A percentile compares a stretch with the other conserved stretches of the same genome.
Conservation (phyloP, 805 yeast genomes). For the Teunomyces kruisii region DNA sequence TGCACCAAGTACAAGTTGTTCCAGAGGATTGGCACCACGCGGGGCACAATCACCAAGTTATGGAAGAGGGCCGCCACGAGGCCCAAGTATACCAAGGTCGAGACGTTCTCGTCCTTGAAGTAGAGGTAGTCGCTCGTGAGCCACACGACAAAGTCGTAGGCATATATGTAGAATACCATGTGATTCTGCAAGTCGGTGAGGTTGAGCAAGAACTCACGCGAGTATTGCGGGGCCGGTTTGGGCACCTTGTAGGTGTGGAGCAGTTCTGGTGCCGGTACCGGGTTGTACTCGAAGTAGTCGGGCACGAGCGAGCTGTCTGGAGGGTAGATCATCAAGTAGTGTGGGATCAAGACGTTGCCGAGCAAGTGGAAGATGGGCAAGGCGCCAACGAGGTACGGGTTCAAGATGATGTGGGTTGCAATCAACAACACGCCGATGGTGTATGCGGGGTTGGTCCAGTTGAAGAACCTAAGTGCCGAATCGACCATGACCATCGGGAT, state of each 20-base stretch:
- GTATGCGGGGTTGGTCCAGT: conserved; percentile 63
- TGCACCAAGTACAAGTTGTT: conserved; percentile 12
- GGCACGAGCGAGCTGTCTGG: conserved; percentile 46
- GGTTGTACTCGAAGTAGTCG: conserved; percentile 23
- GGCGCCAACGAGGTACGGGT: conserved; percentile 55
- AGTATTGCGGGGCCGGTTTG: conserved; percentile 73
- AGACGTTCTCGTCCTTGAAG: conserved; percentile 61
- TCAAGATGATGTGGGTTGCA: conserved; percentile 52
- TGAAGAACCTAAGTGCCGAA: conserved; percentile 49
- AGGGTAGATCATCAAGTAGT: conserved; percentile 60
- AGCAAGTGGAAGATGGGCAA: conserved; percentile 57
- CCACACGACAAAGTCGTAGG: conserved; percentile 57
- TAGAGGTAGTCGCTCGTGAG: conserved; percentile 57
- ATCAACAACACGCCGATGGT: conserved; percentile 59
- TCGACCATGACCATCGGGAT: conserved; percentile 63
- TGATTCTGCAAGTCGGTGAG: conserved; percentile 83
- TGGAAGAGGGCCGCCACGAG: conserved; percentile 26
- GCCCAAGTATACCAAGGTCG: conserved; percentile 49
- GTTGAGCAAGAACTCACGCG: conserved; percentile 74
- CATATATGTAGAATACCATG: conserved; percentile 61
- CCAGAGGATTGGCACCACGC: conserved; percentile 28
- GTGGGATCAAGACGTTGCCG: conserved; percentile 63
- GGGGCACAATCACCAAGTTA: conserved; percentile 30
- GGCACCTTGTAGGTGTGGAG: conserved; percentile 51
- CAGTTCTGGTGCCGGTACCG: conserved; percentile 48